These are phyloP conservation scores for Saturnispora sanitii DNA, from an alignment of 805 yeast genomes.

Conservation along the genomic window DNA sequence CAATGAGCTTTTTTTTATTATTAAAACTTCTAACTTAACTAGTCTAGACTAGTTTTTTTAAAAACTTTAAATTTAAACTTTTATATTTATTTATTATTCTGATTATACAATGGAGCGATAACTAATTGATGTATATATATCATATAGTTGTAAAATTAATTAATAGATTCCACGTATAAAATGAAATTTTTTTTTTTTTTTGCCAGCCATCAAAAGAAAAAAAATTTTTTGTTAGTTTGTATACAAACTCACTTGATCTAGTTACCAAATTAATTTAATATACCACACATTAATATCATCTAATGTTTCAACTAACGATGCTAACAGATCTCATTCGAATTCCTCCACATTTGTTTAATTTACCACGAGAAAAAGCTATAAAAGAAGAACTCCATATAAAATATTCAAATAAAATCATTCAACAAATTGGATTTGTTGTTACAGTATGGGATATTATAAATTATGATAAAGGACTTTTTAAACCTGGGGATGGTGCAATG, in stretches of 20 bases:
- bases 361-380: constrained; percentile 63
- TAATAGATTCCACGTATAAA: too few relatives aligned
- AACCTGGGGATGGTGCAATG: constrained; percentile 91
- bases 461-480: constrained; percentile 81
- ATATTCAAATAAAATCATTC: constrained; percentile 77
- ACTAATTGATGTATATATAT: background rate
- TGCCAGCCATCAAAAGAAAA: background rate
- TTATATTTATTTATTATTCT: too few relatives aligned
- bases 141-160: too few relatives aligned
- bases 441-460: constrained; percentile 74
- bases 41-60: too few relatives aligned
- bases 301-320: constrained; percentile 78
- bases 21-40: too few relatives aligned
- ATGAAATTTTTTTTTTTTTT: background rate
- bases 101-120: too few relatives aligned
- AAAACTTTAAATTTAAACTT: too few relatives aligned
- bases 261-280: background rate
- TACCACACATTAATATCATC: background rate
- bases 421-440: constrained; percentile 75
- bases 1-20: too few relatives aligned
- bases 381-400: constrained; percentile 74
- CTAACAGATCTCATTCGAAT: constrained; percentile 78
- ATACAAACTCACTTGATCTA: background rate
- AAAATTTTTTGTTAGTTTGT: constrained; percentile 2
- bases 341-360: constrained; percentile 74